Evolutionary conservation across 345 rosid genomes (phyloP).

Genomic region (Syzygium oleosum): DNA sequence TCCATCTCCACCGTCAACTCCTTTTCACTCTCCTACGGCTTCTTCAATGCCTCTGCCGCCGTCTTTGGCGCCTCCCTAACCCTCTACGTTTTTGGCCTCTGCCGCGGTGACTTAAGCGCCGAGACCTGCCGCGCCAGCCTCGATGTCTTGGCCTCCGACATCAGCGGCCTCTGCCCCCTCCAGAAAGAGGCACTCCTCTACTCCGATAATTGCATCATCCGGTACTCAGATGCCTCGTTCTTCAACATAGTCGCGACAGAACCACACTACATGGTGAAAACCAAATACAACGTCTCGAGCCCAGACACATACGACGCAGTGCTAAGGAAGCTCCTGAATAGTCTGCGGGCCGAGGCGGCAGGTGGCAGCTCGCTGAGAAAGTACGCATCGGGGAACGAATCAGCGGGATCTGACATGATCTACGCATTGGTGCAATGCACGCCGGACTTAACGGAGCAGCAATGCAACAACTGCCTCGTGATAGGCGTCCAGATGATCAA

Average conservation of each 20-base stretch:
- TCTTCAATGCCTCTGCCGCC: not conserved
- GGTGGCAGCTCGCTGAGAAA: not conserved
- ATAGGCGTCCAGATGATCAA: not conserved
- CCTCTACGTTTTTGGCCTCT: not conserved
- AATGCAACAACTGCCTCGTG: not conserved
- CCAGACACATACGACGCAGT: accelerated
- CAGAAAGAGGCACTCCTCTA: not conserved
- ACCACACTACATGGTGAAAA: not conserved
- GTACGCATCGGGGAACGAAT: not conserved
- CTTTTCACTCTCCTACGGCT: not conserved
- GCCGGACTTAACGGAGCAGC: not conserved
- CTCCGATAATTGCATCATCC: not conserved
- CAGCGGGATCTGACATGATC: not conserved
- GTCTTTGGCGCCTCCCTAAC: not conserved
- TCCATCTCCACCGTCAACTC: not conserved
- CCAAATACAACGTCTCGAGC: accelerated
- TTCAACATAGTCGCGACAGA: accelerated
- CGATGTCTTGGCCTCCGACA: not conserved
- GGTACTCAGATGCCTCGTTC: not conserved
- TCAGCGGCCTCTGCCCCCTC: not conserved
- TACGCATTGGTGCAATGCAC: not conserved
- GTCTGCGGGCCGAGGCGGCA: accelerated
- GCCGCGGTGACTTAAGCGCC: not conserved
- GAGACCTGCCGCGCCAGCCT: not conserved
- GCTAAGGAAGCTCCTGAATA: not conserved